Evolutionary conservation across 1,284 basidiomycete genomes (phyloP).

Genomic region (Porogramme epimiltina): DNA sequence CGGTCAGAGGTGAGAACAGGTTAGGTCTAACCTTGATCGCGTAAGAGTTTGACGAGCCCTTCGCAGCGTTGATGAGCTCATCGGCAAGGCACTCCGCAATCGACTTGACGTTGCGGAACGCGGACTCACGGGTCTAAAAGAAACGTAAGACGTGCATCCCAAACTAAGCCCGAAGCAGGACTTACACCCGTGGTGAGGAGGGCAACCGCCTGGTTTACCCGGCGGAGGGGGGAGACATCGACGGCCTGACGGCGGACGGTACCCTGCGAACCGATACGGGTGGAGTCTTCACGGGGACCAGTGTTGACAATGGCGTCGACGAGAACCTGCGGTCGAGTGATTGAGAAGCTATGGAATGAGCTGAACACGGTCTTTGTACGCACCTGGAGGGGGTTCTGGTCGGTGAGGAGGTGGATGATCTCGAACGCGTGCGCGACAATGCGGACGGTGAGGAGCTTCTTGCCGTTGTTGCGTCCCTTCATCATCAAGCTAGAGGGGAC

Average conservation of each 20-base stretch:
- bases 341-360: neutral
- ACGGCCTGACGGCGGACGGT: slow-evolving; percentile 99
- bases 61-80: slow-evolving; percentile 99
- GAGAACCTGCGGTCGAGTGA: slow-evolving; percentile 54
- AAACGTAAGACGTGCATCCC: slow-evolving; percentile 2
- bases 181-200: slow-evolving; percentile 95
- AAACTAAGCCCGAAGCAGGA: neutral
- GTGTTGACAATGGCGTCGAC: slow-evolving; percentile 99
- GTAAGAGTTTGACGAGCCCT: slow-evolving; percentile 99
- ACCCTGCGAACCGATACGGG: slow-evolving; percentile 99
- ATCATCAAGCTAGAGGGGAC: slow-evolving; percentile 83
- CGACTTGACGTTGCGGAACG: slow-evolving; percentile 99
- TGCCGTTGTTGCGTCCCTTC: slow-evolving; percentile 99
- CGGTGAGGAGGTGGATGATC: slow-evolving; percentile 99
- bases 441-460: slow-evolving; percentile 99
- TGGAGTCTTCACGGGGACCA: slow-evolving; percentile 99
- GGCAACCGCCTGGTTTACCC: slow-evolving; percentile 97
- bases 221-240: slow-evolving; percentile 97
- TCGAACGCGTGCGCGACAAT: slow-evolving; percentile 99
- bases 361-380: slow-evolving; percentile 31
- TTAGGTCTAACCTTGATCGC: slow-evolving; percentile 84
- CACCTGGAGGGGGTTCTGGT: slow-evolving; percentile 99
- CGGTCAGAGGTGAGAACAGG: neutral
- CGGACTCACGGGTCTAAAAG: slow-evolving; percentile 92
- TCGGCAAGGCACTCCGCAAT: slow-evolving; percentile 99